phyloP scores from a whole-genome alignment of 805 yeast genomes.

The Barnettozyma sucrosica region DNA sequence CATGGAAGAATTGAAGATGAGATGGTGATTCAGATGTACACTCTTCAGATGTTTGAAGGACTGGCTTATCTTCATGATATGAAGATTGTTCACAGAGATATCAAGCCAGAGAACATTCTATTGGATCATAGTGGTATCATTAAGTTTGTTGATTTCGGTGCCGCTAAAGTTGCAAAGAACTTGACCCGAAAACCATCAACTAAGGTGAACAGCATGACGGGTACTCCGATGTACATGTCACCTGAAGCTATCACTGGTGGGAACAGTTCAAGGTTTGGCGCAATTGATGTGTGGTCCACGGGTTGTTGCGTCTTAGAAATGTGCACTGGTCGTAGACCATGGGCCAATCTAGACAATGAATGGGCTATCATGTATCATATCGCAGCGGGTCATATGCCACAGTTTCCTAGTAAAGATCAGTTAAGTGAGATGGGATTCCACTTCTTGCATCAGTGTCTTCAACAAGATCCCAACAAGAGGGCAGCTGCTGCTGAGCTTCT shows the following conservation, averaged over 20 bases:
- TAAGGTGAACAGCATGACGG: constrained; percentile 44
- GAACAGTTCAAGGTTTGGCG: constrained; percentile 32
- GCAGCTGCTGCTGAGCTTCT: constrained; percentile 80
- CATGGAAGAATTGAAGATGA: constrained; percentile 97
- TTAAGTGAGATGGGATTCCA: constrained; percentile 65
- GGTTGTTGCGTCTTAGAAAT: constrained; percentile 95
- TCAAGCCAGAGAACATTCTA: constrained; percentile 90
- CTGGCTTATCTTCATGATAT: constrained; percentile 89
- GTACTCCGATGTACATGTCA: constrained; percentile 99
- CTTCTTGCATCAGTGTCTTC: constrained; percentile 71
- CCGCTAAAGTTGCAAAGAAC: constrained; percentile 80
- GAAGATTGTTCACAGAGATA: constrained; percentile 94
- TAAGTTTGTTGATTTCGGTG: constrained; percentile 96
- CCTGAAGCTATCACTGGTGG: constrained; percentile 91
- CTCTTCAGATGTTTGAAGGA: constrained; percentile 92
- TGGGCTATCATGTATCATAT: constrained; percentile 99
- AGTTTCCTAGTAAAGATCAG: constrained; percentile 73
- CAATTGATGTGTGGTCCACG: constrained; percentile 86
- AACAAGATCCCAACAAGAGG: constrained; percentile 75
- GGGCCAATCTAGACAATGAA: constrained; percentile 94
- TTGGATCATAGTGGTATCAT: constrained; percentile 89
- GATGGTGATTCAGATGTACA: constrained; percentile 81
- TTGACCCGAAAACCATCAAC: constrained; percentile 37
- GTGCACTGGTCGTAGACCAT: constrained; percentile 95
- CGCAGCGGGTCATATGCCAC: constrained; percentile 91